Percentiles rank a stretch among this genome's conserved stretches.
Evolutionary conservation across 1,284 basidiomycete species (phyloP).

Genomic region (Malassezia arunalokei): DNA sequence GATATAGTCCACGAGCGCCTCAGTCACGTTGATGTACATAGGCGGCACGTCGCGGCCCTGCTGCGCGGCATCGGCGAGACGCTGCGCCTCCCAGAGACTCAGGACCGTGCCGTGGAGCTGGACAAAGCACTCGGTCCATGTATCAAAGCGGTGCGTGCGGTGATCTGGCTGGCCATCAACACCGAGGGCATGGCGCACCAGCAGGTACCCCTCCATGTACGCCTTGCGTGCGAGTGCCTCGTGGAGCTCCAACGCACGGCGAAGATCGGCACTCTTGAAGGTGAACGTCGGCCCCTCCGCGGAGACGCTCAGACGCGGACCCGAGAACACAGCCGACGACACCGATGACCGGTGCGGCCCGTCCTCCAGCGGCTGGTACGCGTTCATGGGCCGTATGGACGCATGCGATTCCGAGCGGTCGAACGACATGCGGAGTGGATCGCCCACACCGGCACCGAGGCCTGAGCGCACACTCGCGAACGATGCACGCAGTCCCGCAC

Average conservation of each 20-base stretch:
- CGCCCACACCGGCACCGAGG: not conserved
- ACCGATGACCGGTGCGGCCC: not conserved
- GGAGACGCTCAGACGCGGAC: slow-evolving; percentile 10
- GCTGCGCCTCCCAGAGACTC: slow-evolving; percentile 77
- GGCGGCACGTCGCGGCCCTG: slow-evolving; percentile 71
- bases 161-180: slow-evolving; percentile 39
- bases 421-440: not conserved
- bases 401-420: slow-evolving; percentile 11
- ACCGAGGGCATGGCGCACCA: slow-evolving; percentile 33
- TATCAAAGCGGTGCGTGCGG: slow-evolving; percentile 25
- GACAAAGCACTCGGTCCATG: slow-evolving; percentile 51
- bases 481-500: not conserved
- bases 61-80: slow-evolving; percentile 66
- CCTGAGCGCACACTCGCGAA: not conserved
- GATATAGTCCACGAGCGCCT: slow-evolving; percentile 57
- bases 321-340: not conserved
- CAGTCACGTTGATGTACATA: slow-evolving; percentile 71
- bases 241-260: slow-evolving; percentile 38
- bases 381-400: slow-evolving; percentile 33
- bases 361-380: slow-evolving; percentile 39
- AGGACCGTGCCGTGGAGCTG: slow-evolving; percentile 84
- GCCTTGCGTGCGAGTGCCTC: slow-evolving; percentile 38
- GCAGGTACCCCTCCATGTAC: slow-evolving; percentile 46
- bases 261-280: slow-evolving; percentile 40
- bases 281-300: slow-evolving; percentile 28